Evolutionary conservation across 768 basidiomycete genomes (phyloP), one percentile per base, ranked within the genome.

Genomic region (Trametopsis cervina): DNA sequence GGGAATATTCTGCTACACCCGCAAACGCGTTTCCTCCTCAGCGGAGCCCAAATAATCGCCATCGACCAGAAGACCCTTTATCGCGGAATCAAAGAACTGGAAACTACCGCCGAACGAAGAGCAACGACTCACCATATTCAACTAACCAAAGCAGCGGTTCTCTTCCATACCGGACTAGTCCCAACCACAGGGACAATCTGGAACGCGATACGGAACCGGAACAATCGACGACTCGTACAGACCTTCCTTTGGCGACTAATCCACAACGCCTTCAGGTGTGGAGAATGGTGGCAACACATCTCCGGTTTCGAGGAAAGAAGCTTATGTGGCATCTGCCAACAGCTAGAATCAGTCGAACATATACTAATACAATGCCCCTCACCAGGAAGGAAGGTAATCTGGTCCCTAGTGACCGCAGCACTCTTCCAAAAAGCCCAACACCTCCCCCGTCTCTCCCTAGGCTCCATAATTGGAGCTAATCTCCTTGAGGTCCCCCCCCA

Each of bases 1-100:
- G 9, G 15, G 15, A 15, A 33, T 7, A 15, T 7, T 7, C 9
- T 7, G 15, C 15, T 7, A 7, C 9, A 33, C 15, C 7, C 7
- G 15, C 29, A 7, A 7, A 15, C 7, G 29, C 15, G 29, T 33
- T 33, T 33, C 29, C 29, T 33, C 15, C 29, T 33, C 7, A 15
- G 15, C 7, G 60, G 63, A 0, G 55, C 54, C 0, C 54, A 56
- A 27, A 35, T 66, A 0, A 11, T 11, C 0, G 33, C 42, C 0
- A 26, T 63, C 0, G 51, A 56, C 1, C 63, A 64, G 43, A 27
- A 38, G 2, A 6, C 38, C 17, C 51, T 51, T 0, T 64, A 64
- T 37, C 41, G 15, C 15, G 55, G 40, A 0, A 53, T 60, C 9
- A 33, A 33, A 33, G 29, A 33, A 15, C 7, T 7, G 29, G 29